Evolutionary conservation across 106 monocot genomes (phyloP), one percentile per base, ranked within the genome.

Genomic region (Triglochin maritima): DNA sequence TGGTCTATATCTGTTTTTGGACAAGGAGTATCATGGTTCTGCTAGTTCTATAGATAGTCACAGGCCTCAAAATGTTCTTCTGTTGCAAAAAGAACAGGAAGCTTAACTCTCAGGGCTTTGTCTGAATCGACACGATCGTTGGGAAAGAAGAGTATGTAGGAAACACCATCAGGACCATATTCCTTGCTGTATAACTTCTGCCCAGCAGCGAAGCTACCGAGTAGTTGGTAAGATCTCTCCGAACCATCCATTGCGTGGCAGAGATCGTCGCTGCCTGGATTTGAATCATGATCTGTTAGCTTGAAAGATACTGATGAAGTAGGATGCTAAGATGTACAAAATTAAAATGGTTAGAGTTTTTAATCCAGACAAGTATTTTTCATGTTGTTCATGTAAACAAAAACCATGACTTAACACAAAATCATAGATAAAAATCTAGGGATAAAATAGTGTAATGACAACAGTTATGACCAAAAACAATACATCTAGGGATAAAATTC

Each of bases 171-270:
- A 14, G 6, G 9, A 46, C 15, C 12, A 15, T 50, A 67, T 56
- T 81, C 76, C 5, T 78, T 64, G 42, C 46, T 72, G 83, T 92
- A 92, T 7, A 88, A 64, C 5, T 67, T 69, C 71, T 83, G 85
- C 7, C 88, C 92, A 5, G 92, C 85, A 63, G 81, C 85, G 79
- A 87, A 87, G 67, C 81, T 83, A 8, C 92, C 92, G 13, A 92
- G 71, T 15, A 92, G 68, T 59, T 82, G 82, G 77, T 92, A 92
- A 8, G 91, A 92, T 50, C 75, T 79, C 63, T 87, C 82, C 0
- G 91, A 92, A 41, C 87, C 91, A 74, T 85, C 92, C 83, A 92
- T 85, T 63, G 85, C 54, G 16, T 87, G 9, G 67, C 91, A 87
- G 7, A 92, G 17, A 59, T 92, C 87, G 46, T 87, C 72, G 52